phyloP scores from a whole-genome alignment of 169 alveolate genomes.

The Fabrea salina region DNA sequence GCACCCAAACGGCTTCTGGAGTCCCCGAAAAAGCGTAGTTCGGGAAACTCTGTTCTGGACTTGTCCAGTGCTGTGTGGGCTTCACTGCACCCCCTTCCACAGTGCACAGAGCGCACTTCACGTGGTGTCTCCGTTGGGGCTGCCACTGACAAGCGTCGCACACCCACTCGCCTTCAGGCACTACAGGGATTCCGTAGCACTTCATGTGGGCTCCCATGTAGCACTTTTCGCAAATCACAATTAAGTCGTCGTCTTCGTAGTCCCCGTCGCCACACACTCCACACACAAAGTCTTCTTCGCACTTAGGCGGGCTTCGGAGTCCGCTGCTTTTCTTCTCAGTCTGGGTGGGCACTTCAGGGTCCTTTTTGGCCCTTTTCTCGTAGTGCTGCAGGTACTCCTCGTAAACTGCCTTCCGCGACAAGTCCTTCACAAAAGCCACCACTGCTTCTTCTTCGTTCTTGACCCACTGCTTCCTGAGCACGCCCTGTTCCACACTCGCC shows the following conservation, averaged over 20 bases:
- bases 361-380: not conserved
- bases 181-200: conserved; percentile 36
- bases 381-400: conserved; percentile 5
- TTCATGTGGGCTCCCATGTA: conserved; percentile 43
- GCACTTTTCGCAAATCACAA: conserved; percentile 36
- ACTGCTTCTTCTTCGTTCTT: conserved; percentile 13
- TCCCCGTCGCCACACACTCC: conserved; percentile 39
- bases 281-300: conserved; percentile 26
- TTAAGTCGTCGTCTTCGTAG: conserved; percentile 40
- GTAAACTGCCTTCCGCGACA: not conserved
- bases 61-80: not conserved
- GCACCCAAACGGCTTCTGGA: conserved; percentile 5
- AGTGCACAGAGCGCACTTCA: conserved; percentile 20
- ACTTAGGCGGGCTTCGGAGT: not conserved
- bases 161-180: conserved; percentile 36
- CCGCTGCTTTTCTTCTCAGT: not conserved
- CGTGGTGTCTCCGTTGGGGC: not conserved
- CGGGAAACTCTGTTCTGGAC: not conserved
- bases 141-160: not conserved
- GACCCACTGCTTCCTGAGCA: no score
- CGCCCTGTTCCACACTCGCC: no score
- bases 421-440: not conserved
- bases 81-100: conserved; percentile 21
- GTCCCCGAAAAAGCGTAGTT: conserved; percentile 17
- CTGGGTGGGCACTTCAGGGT: not conserved